phyloP scores from a whole-genome alignment of 2,329 filamentous ascomycete species.

The Harringtonia lauricola region DNA sequence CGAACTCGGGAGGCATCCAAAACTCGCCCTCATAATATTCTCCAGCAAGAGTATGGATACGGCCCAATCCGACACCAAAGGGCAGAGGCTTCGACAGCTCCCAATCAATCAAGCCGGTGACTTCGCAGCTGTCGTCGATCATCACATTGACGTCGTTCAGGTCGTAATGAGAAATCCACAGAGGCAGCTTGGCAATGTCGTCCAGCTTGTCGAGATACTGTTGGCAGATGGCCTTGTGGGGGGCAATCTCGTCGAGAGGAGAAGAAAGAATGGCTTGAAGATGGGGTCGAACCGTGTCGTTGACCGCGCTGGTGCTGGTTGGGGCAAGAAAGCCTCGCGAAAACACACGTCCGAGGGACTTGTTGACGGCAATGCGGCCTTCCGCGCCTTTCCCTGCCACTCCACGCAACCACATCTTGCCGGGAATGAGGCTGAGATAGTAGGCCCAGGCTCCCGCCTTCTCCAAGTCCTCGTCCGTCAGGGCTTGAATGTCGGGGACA shows the following conservation, averaged over 20 bases:
- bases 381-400: slow-evolving; percentile 13
- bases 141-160: slow-evolving; percentile 15
- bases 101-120: slow-evolving; percentile 14
- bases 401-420: slow-evolving; percentile 13
- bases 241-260: slow-evolving; percentile 11
- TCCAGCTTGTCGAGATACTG: slow-evolving; percentile 9
- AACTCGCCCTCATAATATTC: slow-evolving; percentile 16
- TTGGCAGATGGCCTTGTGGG: slow-evolving; percentile 5
- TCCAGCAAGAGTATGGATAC: slow-evolving; percentile 15
- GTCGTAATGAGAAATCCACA: slow-evolving; percentile 14
- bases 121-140: slow-evolving; percentile 11
- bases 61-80: slow-evolving; percentile 10
- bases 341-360: slow-evolving; percentile 14
- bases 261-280: slow-evolving; percentile 14
- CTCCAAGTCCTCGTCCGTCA: slow-evolving; percentile 9
- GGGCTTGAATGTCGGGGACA: slow-evolving; percentile 8
- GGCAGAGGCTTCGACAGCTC: slow-evolving; percentile 7
- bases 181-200: slow-evolving; percentile 3
- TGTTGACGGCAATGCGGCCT: slow-evolving; percentile 12
- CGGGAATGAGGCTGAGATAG: slow-evolving; percentile 10
- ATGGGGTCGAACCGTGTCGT: slow-evolving; percentile 11
- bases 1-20: slow-evolving; percentile 16
- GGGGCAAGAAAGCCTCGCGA: slow-evolving; percentile 13
- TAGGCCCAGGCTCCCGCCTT: slow-evolving; percentile 8
- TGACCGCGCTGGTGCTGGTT: slow-evolving; percentile 11